These are phyloP conservation scores for Boechera divaricarpa DNA, from an alignment of 345 rosid species.

Conservation along the genomic window DNA sequence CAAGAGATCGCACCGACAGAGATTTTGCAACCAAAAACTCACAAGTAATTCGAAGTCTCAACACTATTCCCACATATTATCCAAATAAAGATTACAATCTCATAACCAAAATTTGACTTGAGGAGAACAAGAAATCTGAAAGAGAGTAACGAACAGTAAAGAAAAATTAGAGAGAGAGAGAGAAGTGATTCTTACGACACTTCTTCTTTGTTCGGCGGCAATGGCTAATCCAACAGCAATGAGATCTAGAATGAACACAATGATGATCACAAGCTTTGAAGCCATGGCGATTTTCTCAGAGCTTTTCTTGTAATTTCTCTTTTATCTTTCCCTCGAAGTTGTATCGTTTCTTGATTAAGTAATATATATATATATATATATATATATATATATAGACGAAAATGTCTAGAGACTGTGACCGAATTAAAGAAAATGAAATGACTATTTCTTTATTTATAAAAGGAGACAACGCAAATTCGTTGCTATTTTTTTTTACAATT, in stretches of 20 bases:
- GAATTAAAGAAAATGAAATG: constrained; percentile 28
- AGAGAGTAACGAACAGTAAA: background rate
- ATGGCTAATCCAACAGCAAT: constrained; percentile 94
- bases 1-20: constrained; percentile 35
- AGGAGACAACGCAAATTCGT: constrained; percentile 19
- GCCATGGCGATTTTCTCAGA: constrained; percentile 61
- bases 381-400: constrained; percentile 13
- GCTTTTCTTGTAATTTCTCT: constrained; percentile 13
- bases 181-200: constrained; percentile 61
- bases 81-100: background rate
- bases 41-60: background rate
- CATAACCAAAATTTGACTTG: constrained; percentile 15
- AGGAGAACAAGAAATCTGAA: background rate
- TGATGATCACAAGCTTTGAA: constrained; percentile 72
- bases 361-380: background rate
- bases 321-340: constrained; percentile 31
- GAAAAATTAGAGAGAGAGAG: background rate
- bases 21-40: background rate
- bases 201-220: constrained; percentile 98
- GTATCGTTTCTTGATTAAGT: constrained; percentile 16
- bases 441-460: constrained; percentile 12
- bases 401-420: constrained; percentile 35
- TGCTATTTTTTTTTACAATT: background rate
- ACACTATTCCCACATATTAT: background rate
- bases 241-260: constrained; percentile 74